These are phyloP conservation scores for Elongisporangium undulatum DNA, from an alignment of 352 stramenopile species.

Conservation along the genomic window DNA sequence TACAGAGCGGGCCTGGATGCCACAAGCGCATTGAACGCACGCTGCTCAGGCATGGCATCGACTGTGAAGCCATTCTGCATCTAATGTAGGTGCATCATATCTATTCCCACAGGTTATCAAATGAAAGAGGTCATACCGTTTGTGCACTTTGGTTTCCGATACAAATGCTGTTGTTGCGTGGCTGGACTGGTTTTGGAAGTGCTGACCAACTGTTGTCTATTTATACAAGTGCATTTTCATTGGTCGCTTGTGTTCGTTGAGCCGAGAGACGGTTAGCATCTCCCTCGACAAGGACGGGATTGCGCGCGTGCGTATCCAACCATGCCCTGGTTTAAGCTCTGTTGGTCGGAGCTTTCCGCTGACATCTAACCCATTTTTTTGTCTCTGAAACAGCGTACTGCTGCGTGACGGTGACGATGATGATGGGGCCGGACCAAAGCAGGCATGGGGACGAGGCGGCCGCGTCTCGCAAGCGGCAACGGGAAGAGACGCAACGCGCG, in stretches of 20 bases:
- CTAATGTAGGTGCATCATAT: conserved; percentile 15
- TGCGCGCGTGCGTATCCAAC: conserved; percentile 79
- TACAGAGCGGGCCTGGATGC: conserved; percentile 11
- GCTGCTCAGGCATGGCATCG: conserved; percentile 19
- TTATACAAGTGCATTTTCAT: conserved; percentile 3
- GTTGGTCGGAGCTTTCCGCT: conserved; percentile 13
- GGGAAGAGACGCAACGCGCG: neutral
- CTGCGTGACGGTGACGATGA: neutral
- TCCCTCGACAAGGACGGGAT: conserved; percentile 94
- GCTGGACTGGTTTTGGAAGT: conserved; percentile 26
- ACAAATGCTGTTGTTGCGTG: conserved; percentile 14
- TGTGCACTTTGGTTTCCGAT: conserved; percentile 3
- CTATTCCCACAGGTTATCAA: conserved; percentile 18
- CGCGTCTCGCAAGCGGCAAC: conserved; percentile 4
- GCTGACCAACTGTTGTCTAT: conserved; percentile 8
- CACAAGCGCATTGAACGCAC: conserved; percentile 27
- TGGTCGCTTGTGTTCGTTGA: conserved; percentile 82
- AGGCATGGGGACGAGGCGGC: conserved; percentile 17
- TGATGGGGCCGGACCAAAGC: neutral
- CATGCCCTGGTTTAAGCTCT: conserved; percentile 85
- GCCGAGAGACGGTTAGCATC: conserved; percentile 94
- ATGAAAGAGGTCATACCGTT: conserved; percentile 15
- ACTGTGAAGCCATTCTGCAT: neutral
- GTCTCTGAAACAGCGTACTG: neutral
- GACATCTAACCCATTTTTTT: conserved; percentile 81